These are phyloP conservation scores for Dinochytrium kinnereticum DNA, from an alignment of 371 early-diverging fungal genomes.

Conservation along the genomic window DNA sequence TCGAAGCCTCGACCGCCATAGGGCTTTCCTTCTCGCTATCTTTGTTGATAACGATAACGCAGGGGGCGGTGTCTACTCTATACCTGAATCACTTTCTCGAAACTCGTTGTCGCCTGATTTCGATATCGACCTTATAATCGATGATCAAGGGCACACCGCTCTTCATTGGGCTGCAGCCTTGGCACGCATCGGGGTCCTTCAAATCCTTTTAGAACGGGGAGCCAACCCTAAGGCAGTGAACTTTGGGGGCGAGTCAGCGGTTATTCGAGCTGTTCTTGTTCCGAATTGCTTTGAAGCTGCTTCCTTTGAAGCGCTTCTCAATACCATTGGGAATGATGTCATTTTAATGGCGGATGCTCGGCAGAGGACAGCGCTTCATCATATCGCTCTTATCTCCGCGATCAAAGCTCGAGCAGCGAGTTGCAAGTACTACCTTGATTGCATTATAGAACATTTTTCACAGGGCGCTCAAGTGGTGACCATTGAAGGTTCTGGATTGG, in stretches of 20 bases:
- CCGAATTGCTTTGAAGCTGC: slow-evolving; percentile 87
- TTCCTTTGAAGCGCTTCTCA: slow-evolving; percentile 78
- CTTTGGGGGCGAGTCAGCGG: slow-evolving; percentile 84
- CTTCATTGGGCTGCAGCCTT: slow-evolving; percentile 97
- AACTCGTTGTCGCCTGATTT: slow-evolving; percentile 57
- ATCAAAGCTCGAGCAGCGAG: slow-evolving; percentile 77
- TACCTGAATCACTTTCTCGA: slow-evolving; percentile 61
- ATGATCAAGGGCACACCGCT: slow-evolving; percentile 92
- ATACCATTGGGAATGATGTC: slow-evolving; percentile 70
- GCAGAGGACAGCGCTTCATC: slow-evolving; percentile 90
- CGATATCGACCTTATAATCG: slow-evolving; percentile 85
- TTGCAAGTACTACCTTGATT: slow-evolving; percentile 87
- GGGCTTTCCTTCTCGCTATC: slow-evolving; percentile 72
- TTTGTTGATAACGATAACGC: slow-evolving; percentile 55
- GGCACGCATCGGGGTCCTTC: slow-evolving; percentile 77
- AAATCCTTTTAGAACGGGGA: slow-evolving; percentile 77
- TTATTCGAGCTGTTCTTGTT: slow-evolving; percentile 87
- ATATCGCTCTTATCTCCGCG: slow-evolving; percentile 81
- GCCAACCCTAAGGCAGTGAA: slow-evolving; percentile 63
- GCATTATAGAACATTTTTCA: slow-evolving; percentile 54
- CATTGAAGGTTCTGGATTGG: slow-evolving; percentile 26
- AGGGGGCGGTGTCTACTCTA: slow-evolving; percentile 51
- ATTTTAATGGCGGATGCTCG: slow-evolving; percentile 79
- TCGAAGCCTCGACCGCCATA: slow-evolving; percentile 57
- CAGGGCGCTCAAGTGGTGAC: background rate